Percentiles rank a stretch among this genome's conserved stretches.
Evolutionary conservation across 371 early-diverging fungal species (phyloP).

Genomic region (Circinella umbellata): DNA sequence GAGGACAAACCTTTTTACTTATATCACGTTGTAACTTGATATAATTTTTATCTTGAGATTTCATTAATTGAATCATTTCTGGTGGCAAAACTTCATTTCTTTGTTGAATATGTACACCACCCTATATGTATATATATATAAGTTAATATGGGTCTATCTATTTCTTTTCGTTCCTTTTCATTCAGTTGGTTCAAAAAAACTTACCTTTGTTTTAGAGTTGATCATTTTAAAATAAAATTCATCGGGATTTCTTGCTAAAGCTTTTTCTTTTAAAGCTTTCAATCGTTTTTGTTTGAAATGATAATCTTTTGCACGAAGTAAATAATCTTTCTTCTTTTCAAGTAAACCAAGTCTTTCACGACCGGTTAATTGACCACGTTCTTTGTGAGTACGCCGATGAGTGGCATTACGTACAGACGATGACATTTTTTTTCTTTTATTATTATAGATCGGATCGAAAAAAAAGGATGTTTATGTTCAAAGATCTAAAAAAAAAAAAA

Average conservation of each 20-base stretch:
- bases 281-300: conserved; percentile 85
- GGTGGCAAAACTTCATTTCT: conserved; percentile 74
- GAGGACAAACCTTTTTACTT: conserved; percentile 65
- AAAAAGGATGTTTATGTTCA: too few species aligned
- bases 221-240: conserved; percentile 98
- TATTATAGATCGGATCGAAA: conserved; percentile 13
- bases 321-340: conserved; percentile 98
- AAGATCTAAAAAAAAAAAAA: not conserved
- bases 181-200: too few species aligned
- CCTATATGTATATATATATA: too few species aligned
- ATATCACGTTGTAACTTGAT: conserved; percentile 80
- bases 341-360: conserved; percentile 83
- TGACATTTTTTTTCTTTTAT: conserved; percentile 31
- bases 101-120: conserved; percentile 82
- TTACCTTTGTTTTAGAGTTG: conserved; percentile 75
- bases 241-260: conserved; percentile 89
- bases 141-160: too few species aligned
- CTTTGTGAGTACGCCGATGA: conserved; percentile 89
- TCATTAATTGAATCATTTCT: conserved; percentile 84
- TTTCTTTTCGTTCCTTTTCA: too few species aligned
- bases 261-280: conserved; percentile 85
- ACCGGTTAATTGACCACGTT: conserved; percentile 82
- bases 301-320: conserved; percentile 92
- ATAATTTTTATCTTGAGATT: conserved; percentile 92
- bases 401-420: conserved; percentile 82